Evolutionary conservation across 768 basidiomycete genomes (phyloP).

Genomic region (Tylopilus vinaceipallidus): DNA sequence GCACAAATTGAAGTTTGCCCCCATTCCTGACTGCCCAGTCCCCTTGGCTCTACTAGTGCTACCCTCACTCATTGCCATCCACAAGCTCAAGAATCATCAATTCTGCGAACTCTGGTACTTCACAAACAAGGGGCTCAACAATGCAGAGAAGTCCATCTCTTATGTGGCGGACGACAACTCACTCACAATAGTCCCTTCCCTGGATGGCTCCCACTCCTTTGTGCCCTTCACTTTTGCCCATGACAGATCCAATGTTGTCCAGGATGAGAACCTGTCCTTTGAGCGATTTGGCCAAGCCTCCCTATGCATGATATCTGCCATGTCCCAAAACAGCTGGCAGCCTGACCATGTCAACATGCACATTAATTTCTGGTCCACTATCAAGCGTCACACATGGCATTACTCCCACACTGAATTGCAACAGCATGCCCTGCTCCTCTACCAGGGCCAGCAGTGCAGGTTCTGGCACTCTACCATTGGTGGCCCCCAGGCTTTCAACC

Average conservation of each 20-base stretch:
- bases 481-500: not conserved
- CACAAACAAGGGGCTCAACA: not conserved
- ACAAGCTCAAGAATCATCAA: not conserved
- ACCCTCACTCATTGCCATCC: not conserved
- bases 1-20: not conserved
- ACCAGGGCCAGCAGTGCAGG: slow-evolving; percentile 27
- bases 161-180: not conserved
- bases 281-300: not conserved
- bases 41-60: not conserved
- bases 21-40: not conserved
- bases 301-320: not conserved
- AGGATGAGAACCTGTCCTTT: not conserved
- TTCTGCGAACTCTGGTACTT: slow-evolving; percentile 2
- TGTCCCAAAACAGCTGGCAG: not conserved
- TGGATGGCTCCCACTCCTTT: not conserved
- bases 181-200: not conserved
- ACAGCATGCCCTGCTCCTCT: not conserved
- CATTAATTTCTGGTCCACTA: not conserved
- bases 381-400: not conserved
- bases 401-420: not conserved
- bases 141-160: not conserved
- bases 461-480: not conserved
- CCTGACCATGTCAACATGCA: not conserved
- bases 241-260: not conserved
- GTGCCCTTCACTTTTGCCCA: not conserved